phyloP scores from a whole-genome alignment of 2,329 filamentous ascomycete species.

The Alternaria consortialis region DNA sequence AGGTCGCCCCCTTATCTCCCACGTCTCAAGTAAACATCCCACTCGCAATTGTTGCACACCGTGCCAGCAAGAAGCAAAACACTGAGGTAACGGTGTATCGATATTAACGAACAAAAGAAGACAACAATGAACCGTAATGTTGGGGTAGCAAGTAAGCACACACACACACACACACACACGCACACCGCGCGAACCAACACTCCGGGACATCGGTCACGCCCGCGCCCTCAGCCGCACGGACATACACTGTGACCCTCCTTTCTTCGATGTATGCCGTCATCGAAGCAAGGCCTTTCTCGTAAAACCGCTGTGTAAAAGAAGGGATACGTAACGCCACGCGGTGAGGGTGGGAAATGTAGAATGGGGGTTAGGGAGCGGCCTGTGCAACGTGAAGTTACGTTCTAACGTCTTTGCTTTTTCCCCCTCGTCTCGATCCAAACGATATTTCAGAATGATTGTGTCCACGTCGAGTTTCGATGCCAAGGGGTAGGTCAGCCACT shows the following conservation, averaged over 20 bases:
- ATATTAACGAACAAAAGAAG: neutral
- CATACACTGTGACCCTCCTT: neutral
- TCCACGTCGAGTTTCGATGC: constrained; percentile 7
- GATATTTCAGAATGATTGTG: constrained; percentile 12
- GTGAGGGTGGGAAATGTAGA: constrained; percentile 20
- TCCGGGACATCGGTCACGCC: constrained; percentile 11
- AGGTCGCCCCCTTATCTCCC: constrained; percentile 15
- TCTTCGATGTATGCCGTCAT: constrained; percentile 11
- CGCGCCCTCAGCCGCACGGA: constrained; percentile 8
- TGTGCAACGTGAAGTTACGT: constrained; percentile 24
- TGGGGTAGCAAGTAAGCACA: neutral
- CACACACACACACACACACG: neutral
- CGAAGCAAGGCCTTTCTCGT: constrained; percentile 8
- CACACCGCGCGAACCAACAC: constrained; percentile 7
- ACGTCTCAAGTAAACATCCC: constrained; percentile 5
- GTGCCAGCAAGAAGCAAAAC: constrained; percentile 10
- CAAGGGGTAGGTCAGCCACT: constrained; percentile 6
- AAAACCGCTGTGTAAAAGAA: constrained; percentile 17
- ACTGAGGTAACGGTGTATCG: constrained; percentile 1
- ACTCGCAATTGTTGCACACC: constrained; percentile 5
- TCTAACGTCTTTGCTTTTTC: constrained; percentile 24
- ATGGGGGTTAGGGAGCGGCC: constrained; percentile 12
- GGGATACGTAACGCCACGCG: constrained; percentile 16
- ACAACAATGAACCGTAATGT: constrained; percentile 8
- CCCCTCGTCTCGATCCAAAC: constrained; percentile 12